Conservation (phyloP, 2,329 filamentous ascomycete species). For the Ceratocystis huliohia region DNA sequence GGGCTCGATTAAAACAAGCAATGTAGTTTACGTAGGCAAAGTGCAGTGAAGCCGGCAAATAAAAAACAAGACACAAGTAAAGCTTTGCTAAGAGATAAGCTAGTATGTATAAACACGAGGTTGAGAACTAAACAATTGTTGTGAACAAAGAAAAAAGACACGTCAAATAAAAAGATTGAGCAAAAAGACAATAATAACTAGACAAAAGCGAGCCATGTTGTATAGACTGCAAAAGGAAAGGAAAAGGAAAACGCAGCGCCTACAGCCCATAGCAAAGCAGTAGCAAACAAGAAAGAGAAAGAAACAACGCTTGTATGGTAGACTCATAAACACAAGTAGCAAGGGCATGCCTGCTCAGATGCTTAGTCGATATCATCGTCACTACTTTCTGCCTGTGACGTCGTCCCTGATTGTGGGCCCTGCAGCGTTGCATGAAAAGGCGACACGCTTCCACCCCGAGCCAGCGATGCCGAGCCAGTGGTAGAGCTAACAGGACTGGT, state of each 20-base stretch:
- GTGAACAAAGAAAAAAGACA: neutral
- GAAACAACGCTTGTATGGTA: neutral
- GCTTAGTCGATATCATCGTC: constrained; percentile 21
- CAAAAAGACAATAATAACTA: constrained; percentile 7
- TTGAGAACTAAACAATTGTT: neutral
- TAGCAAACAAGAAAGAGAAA: neutral
- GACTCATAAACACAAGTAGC: neutral
- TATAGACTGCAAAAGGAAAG: neutral
- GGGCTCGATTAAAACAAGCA: neutral
- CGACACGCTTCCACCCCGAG: constrained; percentile 10
- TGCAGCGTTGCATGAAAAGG: constrained; percentile 19
- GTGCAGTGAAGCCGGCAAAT: neutral
- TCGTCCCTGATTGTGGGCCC: neutral
- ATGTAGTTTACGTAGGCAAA: neutral
- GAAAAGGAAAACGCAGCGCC: neutral
- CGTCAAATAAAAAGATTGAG: neutral
- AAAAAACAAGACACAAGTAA: neutral
- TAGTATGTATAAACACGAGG: neutral
- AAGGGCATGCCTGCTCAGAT: neutral
- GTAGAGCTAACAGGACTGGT: constrained; percentile 26
- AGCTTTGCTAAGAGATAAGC: neutral
- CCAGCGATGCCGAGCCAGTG: constrained; percentile 27
- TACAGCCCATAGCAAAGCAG: neutral
- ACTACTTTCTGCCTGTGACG: constrained; percentile 8
- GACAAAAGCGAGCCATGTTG: neutral